Evolutionary conservation across 2,329 filamentous ascomycete species (phyloP), one percentile per base, ranked within the genome.

Genomic region (Stemphylium lycopersici): DNA sequence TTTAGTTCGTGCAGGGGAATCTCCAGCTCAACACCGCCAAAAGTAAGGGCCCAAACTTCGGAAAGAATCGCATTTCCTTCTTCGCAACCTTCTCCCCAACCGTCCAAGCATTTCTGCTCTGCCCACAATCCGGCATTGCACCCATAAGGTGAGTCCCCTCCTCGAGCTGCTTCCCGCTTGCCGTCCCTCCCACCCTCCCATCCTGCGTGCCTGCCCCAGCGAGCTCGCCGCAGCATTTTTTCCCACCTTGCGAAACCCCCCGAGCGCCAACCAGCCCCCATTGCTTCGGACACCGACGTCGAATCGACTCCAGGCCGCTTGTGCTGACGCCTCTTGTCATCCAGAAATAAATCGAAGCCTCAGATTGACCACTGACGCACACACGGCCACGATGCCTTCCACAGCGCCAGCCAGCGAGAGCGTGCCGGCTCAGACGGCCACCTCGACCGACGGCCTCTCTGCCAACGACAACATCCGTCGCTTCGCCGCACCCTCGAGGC

Each of bases 391-490:
- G 64, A 81, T 81, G 79, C 75, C 78, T 68, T 72, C 76, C 63
- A n/a, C n/a, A n/a, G n/a, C n/a, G n/a, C n/a, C n/a, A n/a, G n/a
- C n/a, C n/a, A n/a, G n/a, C n/a, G n/a, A n/a, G n/a, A n/a, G n/a
- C n/a, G n/a, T n/a, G n/a, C n/a, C n/a, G n/a, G n/a, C n/a, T n/a
- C n/a, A n/a, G n/a, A n/a, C n/a, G n/a, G n/a, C n/a, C n/a, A 29
- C 26, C 26, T 29, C 26, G 26, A 29, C 26, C 26, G 70, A 69
- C 41, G 67, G 63, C 65, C 74, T 82, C 69, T 91, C 90, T 76
- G 93, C 91, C 79, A 97, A 99, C 84, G 95, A 99, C 84, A 98
- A 98, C 83, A 98, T 99, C 81, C 89, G 90, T 79, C 92, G 95
- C 70, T 99, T 99, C 80, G 86, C 88, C 70, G 91, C 93, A 72